phyloP scores from a whole-genome alignment of 768 basidiomycete species.

The Porphyrellus cyaneotinctus region DNA sequence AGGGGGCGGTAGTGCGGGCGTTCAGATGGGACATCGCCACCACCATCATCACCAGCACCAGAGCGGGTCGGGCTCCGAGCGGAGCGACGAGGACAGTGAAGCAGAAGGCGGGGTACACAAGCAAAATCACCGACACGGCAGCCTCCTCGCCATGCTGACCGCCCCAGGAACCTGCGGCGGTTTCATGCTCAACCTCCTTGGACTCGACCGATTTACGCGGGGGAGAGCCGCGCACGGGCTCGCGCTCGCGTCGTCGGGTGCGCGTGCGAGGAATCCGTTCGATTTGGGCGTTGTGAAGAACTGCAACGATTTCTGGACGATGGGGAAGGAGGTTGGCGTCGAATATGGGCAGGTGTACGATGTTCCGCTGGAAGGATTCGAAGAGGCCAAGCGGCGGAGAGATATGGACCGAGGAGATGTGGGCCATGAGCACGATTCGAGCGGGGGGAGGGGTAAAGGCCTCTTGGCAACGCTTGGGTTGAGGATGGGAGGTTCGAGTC shows the following conservation, averaged over 20 bases:
- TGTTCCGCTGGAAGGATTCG: constrained; percentile 81
- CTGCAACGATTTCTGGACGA: constrained; percentile 93
- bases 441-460: constrained; percentile 37
- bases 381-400: constrained; percentile 61
- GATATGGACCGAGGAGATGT: constrained; percentile 43
- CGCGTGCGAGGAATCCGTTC: constrained; percentile 85
- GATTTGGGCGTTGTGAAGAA: constrained; percentile 75
- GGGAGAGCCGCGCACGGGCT: constrained; percentile 88
- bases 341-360: constrained; percentile 90
- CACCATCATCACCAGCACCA: constrained; percentile 21
- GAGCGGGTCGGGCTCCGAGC: constrained; percentile 38
- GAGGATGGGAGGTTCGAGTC: constrained; percentile 35
- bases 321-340: constrained; percentile 79
- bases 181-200: constrained; percentile 88
- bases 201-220: constrained; percentile 91
- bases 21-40: constrained; percentile 81
- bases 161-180: constrained; percentile 34
- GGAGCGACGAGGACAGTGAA: constrained; percentile 43
- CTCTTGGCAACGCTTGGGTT: constrained; percentile 33
- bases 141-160: constrained; percentile 32
- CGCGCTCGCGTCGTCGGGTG: constrained; percentile 48
- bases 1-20: constrained; percentile 47
- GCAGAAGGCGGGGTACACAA: constrained; percentile 32
- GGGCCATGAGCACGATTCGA: constrained; percentile 46
- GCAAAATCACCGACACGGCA: constrained; percentile 44